These are phyloP conservation scores for Borealophlyctis nickersoniae DNA, from an alignment of 192 early-diverging fungal genomes.

Conservation along the genomic window DNA sequence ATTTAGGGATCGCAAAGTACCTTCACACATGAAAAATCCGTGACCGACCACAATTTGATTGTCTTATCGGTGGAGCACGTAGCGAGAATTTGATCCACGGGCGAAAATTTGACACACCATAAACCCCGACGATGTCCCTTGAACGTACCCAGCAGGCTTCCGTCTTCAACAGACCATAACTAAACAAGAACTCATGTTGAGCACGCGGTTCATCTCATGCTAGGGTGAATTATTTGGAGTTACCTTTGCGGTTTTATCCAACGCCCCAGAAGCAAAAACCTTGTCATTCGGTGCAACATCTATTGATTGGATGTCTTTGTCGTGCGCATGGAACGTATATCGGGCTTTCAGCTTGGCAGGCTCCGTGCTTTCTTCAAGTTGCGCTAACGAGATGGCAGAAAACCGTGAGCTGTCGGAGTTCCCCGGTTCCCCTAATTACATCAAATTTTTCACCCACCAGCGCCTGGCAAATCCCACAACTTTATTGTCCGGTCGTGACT, in stretches of 20 bases:
- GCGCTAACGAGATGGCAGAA: slow-evolving; percentile 5
- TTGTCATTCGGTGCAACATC: slow-evolving; percentile 87
- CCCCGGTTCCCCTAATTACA: no score
- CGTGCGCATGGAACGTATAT: slow-evolving; percentile 93
- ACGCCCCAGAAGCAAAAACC: slow-evolving; percentile 88
- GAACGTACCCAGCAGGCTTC: slow-evolving; percentile 72
- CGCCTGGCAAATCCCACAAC: slow-evolving; percentile 73
- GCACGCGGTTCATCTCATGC: neutral
- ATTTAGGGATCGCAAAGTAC: slow-evolving; percentile 21
- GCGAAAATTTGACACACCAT: slow-evolving; percentile 91
- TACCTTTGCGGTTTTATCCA: slow-evolving; percentile 92
- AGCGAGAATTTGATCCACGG: slow-evolving; percentile 90
- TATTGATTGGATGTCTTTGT: slow-evolving; percentile 95
- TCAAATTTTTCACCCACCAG: slow-evolving; percentile 10
- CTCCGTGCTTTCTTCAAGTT: slow-evolving; percentile 6
- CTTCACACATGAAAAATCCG: slow-evolving; percentile 83
- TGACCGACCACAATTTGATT: slow-evolving; percentile 90
- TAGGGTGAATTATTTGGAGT: neutral
- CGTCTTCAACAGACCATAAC: slow-evolving; percentile 78
- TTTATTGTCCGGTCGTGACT: slow-evolving; percentile 95
- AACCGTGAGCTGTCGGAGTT: no score
- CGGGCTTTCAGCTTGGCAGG: slow-evolving; percentile 56
- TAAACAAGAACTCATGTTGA: neutral
- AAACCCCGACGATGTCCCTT: slow-evolving; percentile 94
- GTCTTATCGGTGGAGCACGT: slow-evolving; percentile 92